These are phyloP conservation scores for Trichosphaerium sp. DNA, from an alignment of 78 protist genomes.

Conservation along the genomic window DNA sequence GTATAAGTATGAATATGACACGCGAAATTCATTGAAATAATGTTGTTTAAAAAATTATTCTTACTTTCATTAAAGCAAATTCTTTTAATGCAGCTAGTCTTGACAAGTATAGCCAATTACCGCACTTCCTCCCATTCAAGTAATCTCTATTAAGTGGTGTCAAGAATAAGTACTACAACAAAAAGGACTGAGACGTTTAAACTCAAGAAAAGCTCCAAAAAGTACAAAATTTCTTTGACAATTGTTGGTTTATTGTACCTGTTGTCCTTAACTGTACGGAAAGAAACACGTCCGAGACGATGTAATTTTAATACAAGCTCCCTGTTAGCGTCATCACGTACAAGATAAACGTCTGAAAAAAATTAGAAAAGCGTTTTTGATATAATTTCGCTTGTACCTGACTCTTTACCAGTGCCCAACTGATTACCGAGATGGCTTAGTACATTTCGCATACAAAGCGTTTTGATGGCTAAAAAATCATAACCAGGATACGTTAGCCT, in stretches of 20 bases:
- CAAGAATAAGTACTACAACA: too few relatives aligned
- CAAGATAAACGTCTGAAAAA: background rate
- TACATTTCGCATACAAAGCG: slow-evolving; percentile 66
- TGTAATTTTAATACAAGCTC: slow-evolving; percentile 38
- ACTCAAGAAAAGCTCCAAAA: too few relatives aligned
- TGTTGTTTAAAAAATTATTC: background rate
- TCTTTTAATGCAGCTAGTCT: slow-evolving; percentile 93
- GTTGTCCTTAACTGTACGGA: slow-evolving; percentile 83
- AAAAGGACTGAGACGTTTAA: too few relatives aligned
- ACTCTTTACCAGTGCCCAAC: slow-evolving; percentile 98
- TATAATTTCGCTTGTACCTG: slow-evolving; percentile 38
- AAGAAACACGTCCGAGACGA: slow-evolving; percentile 92
- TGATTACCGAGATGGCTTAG: slow-evolving; percentile 72
- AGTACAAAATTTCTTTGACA: too few relatives aligned
- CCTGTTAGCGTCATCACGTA: background rate
- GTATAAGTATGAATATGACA: background rate
- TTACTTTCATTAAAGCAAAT: slow-evolving; percentile 85
- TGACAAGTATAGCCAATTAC: slow-evolving; percentile 88
- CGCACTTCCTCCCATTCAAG: slow-evolving; percentile 40
- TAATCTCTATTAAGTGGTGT: slow-evolving; percentile 98
- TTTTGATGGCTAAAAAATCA: slow-evolving; percentile 84
- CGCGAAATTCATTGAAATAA: too few relatives aligned
- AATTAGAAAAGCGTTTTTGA: background rate
- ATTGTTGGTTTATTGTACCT: too few relatives aligned
- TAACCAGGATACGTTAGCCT: slow-evolving; percentile 88